Evolutionary conservation across 345 rosid genomes (phyloP).

Genomic region (Rhizophora apiculata): DNA sequence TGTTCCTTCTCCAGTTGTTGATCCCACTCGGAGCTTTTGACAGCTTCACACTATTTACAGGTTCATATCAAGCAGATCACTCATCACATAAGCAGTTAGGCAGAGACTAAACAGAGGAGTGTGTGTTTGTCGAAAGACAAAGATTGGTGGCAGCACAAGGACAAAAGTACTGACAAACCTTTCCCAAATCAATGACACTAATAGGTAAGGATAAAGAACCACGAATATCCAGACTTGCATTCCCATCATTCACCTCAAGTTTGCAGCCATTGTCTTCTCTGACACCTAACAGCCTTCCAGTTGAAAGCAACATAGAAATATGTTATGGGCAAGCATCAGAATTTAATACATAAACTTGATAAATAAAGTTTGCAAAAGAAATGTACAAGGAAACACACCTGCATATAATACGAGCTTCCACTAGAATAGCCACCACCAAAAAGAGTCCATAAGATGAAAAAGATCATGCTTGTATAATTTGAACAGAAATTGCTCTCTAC

Average conservation of each 20-base stretch:
- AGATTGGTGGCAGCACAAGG: neutral
- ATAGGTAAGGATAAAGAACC: conserved; percentile 52
- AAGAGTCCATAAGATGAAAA: neutral
- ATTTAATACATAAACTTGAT: neutral
- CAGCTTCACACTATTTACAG: conserved; percentile 40
- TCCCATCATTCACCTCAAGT: conserved; percentile 32
- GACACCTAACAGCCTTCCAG: conserved; percentile 46
- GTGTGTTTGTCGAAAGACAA: neutral
- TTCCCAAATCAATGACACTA: conserved; percentile 52
- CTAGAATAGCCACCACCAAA: conserved; percentile 25
- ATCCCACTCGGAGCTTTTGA: conserved; percentile 47
- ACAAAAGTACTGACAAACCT: conserved; percentile 37
- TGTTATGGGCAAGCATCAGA: neutral
- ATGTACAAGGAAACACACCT: conserved; percentile 37
- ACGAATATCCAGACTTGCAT: conserved; percentile 33
- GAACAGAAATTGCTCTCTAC: too few species aligned
- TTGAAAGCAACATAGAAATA: neutral
- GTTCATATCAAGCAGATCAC: conserved; percentile 3
- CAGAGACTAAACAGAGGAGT: neutral
- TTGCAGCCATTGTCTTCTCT: conserved; percentile 43
- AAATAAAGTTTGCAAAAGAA: neutral
- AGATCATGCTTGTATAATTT: conserved; percentile 8
- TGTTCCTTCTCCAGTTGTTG: conserved; percentile 39
- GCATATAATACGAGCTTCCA: conserved; percentile 70
- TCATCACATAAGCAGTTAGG: neutral